Conservation (phyloP, 1,139 yeast genomes). For the Kodamaea sp. region DNA sequence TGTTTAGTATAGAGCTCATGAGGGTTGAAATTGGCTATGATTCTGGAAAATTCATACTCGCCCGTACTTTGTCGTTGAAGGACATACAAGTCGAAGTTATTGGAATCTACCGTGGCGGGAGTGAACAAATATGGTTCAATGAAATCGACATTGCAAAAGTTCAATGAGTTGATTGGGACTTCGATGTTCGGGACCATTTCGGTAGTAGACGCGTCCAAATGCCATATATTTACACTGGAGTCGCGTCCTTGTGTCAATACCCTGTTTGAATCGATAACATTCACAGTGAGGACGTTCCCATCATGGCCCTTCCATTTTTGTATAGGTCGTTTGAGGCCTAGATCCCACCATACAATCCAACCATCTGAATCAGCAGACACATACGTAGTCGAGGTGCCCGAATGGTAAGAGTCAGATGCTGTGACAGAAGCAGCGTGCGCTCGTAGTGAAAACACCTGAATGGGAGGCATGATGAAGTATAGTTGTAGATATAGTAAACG, state of each 20-base stretch:
- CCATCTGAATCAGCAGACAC: conserved; percentile 51
- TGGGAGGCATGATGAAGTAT: conserved; percentile 1
- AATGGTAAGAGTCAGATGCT: conserved; percentile 6
- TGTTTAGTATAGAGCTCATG: conserved; percentile 17
- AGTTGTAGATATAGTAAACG: background rate
- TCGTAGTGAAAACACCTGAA: conserved; percentile 14
- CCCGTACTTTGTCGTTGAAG: conserved; percentile 17
- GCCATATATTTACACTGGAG: conserved; percentile 52
- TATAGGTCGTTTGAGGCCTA: conserved; percentile 42
- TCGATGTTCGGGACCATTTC: conserved; percentile 21
- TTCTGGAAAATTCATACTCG: conserved; percentile 22
- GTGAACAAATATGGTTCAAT: conserved; percentile 36
- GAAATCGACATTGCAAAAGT: conserved; percentile 53
- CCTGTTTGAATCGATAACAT: conserved; percentile 30
- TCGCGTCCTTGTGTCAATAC: conserved; percentile 59
- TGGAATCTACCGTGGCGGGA: conserved; percentile 56
- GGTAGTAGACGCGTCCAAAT: conserved; percentile 16
- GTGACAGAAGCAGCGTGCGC: conserved; percentile 14
- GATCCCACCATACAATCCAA: conserved; percentile 52
- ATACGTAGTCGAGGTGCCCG: conserved; percentile 13
- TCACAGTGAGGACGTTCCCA: conserved; percentile 44
- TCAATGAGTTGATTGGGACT: conserved; percentile 57
- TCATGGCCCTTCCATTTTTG: conserved; percentile 53
- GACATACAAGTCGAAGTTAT: conserved; percentile 52
- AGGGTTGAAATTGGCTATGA: conserved; percentile 29